These are phyloP conservation scores for Rhodotorula graminis DNA, from an alignment of 768 basidiomycete species.

Conservation along the genomic window DNA sequence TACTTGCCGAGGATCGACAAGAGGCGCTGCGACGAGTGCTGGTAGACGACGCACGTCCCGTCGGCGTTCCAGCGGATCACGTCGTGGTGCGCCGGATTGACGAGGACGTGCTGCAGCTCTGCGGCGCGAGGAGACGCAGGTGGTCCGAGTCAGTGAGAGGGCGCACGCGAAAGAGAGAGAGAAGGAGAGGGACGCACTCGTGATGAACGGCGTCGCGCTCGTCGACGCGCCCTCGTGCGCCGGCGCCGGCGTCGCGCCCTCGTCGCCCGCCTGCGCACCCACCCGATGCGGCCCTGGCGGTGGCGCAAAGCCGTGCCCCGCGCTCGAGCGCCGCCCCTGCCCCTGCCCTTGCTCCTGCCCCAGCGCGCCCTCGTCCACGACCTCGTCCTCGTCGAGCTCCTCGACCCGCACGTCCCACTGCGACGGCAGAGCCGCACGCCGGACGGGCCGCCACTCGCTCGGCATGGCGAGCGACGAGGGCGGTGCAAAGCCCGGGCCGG, in stretches of 20 bases:
- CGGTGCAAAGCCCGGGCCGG: no score
- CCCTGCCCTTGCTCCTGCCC: no score
- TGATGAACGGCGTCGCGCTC: slow-evolving; percentile 19
- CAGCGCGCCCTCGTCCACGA: background rate
- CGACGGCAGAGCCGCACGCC: no score
- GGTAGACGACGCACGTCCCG: slow-evolving; percentile 13
- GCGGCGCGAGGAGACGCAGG: background rate
- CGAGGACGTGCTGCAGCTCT: slow-evolving; percentile 25
- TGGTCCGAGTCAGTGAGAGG: no score
- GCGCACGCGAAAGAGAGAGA: no score
- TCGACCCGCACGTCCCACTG: no score
- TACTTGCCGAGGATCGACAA: slow-evolving; percentile 11
- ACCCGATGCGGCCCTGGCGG: no score
- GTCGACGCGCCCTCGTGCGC: background rate
- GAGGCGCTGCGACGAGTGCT: slow-evolving; percentile 16
- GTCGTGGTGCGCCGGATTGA: background rate
- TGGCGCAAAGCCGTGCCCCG: no score
- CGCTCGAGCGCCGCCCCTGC: no score
- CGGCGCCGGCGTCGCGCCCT: background rate
- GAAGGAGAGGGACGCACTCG: background rate
- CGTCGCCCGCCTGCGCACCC: background rate
- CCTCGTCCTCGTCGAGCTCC: background rate
- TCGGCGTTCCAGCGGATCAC: slow-evolving; percentile 13
- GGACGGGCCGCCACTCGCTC: no score
- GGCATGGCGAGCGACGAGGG: no score